phyloP scores from a whole-genome alignment of 176 grass and related monocot species.

The Musa acuminata region DNA sequence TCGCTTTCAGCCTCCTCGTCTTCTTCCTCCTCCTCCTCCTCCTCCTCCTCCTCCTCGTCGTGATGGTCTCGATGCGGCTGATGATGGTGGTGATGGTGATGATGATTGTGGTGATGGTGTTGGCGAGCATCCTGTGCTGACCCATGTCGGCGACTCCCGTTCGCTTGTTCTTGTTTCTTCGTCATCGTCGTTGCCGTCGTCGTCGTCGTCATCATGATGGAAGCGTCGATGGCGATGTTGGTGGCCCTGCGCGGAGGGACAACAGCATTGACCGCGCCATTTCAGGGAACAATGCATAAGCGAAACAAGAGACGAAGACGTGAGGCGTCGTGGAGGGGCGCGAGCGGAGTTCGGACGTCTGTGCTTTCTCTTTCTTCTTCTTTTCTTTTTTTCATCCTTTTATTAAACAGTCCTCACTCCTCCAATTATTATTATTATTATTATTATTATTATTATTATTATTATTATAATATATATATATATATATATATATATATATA shows the following conservation, averaged over 20 bases:
- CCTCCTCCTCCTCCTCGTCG: not conserved
- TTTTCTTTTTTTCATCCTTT: not conserved
- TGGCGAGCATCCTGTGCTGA: not conserved
- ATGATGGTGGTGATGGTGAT: not conserved
- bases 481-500: too few species aligned
- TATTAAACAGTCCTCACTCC: not conserved
- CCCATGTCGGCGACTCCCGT: not conserved
- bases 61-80: not conserved
- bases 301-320: not conserved
- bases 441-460: too few species aligned
- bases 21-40: too few species aligned
- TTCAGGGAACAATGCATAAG: not conserved
- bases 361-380: too few species aligned
- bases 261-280: not conserved
- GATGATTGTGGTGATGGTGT: not conserved
- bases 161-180: constrained; percentile 14
- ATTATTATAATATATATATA: too few species aligned
- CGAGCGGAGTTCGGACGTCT: not conserved
- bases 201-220: not conserved
- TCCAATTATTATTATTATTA: not conserved
- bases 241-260: not conserved
- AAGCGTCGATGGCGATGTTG: not conserved
- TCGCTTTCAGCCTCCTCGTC: not conserved
- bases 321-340: constrained; percentile 10
- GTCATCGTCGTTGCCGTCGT: not conserved